Evolutionary conservation across 2,329 filamentous ascomycete species (phyloP).

Genomic region (Ophiocordyceps camponoti-floridani): DNA sequence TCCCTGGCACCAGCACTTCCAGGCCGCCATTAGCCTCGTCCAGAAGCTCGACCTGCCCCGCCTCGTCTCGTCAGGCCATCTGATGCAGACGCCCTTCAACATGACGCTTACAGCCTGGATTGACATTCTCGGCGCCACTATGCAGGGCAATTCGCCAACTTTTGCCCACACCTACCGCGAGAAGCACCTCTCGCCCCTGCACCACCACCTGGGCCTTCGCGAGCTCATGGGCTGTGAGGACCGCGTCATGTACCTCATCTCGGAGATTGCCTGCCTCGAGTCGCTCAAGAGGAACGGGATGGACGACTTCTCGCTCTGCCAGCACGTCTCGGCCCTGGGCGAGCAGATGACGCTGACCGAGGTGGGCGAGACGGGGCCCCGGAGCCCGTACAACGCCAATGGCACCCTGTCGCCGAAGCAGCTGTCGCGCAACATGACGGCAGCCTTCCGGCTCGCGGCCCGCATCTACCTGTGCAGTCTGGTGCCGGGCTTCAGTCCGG

Average conservation of each 20-base stretch:
- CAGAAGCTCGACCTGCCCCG: slow-evolving; percentile 66
- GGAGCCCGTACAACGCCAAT: slow-evolving; percentile 45
- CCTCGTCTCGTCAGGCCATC: slow-evolving; percentile 37
- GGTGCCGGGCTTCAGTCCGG: slow-evolving; percentile 70
- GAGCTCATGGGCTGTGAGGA: slow-evolving; percentile 98
- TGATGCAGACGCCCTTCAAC: slow-evolving; percentile 62
- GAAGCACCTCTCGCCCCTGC: slow-evolving; percentile 59
- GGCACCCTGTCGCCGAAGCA: slow-evolving; percentile 68
- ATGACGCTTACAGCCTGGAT: slow-evolving; percentile 94
- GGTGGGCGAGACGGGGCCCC: slow-evolving; percentile 37
- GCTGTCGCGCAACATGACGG: slow-evolving; percentile 74
- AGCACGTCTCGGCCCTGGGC: slow-evolving; percentile 76
- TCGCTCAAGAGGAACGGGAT: slow-evolving; percentile 69
- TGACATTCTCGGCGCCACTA: slow-evolving; percentile 87
- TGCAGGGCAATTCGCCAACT: slow-evolving; percentile 67
- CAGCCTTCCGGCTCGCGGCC: slow-evolving; percentile 78
- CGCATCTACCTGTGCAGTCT: slow-evolving; percentile 95
- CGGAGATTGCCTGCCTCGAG: slow-evolving; percentile 91
- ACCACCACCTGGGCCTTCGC: slow-evolving; percentile 52
- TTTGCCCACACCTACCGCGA: slow-evolving; percentile 94
- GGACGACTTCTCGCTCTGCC: slow-evolving; percentile 72
- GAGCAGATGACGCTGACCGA: slow-evolving; percentile 76
- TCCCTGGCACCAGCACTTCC: slow-evolving; percentile 93
- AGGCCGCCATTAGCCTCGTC: slow-evolving; percentile 72
- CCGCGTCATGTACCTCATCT: slow-evolving; percentile 93